Evolutionary conservation across 2,329 filamentous ascomycete genomes (phyloP), one percentile per base, ranked within the genome.

Genomic region (Metarhizium rileyi): DNA sequence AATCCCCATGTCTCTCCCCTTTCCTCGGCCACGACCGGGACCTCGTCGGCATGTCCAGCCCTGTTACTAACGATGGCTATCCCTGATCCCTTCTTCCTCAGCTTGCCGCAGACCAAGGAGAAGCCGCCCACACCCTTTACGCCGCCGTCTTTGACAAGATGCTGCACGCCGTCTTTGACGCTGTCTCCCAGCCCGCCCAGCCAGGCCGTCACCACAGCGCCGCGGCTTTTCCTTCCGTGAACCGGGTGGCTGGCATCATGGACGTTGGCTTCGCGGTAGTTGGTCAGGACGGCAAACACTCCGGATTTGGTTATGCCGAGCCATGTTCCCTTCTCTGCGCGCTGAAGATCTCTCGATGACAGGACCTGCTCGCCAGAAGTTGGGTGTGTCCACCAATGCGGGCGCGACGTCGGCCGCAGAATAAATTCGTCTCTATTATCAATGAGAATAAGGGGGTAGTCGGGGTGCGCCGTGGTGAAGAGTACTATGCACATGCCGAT

Each of bases 341-440:
- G 73, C 59, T 82, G 77, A 12, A 84, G 72, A 61, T 85, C 81
- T 50, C 79, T 72, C 20, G 80, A 71, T 5, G 80, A 83, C 27
- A 84, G 72, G 47, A 84, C 69, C 50, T 71, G 56, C 40, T 64
- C 53, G 14, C 70, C 69, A 28, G 70, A 68, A 36, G 63, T 59
- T 20, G 64, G 62, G 52, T 73, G 72, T 41, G 64, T 72, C 80
- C 80, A 84, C 80, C 80, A 84, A 63, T 82, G 75, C 6, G 80
- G 80, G 51, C 77, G 71, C 47, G 76, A 81, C 2, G 81, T 84
- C 4, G 81, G 81, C 26, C 81, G 74, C 14, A 83, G 71, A 54
- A 84, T 78, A 66, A 78, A 84, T 63, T 84, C 86, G 70, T 91
- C 87, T 58, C 87, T 79, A 65, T 91, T 91, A 68, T 90, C 81